These are phyloP conservation scores for Backusella mclennaniae DNA, from an alignment of 192 early-diverging fungal genomes.

Conservation along the genomic window DNA sequence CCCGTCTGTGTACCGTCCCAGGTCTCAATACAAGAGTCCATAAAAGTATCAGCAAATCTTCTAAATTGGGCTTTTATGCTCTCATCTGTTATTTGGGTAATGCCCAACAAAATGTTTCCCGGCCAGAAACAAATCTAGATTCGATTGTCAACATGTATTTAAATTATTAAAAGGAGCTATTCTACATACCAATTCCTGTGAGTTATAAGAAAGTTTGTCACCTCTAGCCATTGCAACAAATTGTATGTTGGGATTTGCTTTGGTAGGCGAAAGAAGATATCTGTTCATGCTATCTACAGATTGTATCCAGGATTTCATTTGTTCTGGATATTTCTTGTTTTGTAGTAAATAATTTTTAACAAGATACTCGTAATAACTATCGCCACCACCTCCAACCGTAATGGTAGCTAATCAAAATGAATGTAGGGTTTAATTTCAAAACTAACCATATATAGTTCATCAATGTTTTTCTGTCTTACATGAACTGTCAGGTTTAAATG, in stretches of 20 bases:
- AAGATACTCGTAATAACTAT: constrained; percentile 60
- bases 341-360: constrained; percentile 49
- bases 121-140: constrained; percentile 46
- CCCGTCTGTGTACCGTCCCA: constrained; percentile 42
- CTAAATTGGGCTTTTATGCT: constrained; percentile 22
- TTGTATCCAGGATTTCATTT: constrained; percentile 33
- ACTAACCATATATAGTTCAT: neutral
- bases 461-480: neutral
- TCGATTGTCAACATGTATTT: neutral
- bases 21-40: constrained; percentile 40
- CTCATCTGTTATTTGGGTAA: constrained; percentile 28
- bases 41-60: constrained; percentile 38
- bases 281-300: constrained; percentile 15
- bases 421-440: neutral
- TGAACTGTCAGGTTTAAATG: constrained; percentile 11
- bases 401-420: constrained; percentile 25
- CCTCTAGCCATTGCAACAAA: constrained; percentile 11
- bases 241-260: neutral
- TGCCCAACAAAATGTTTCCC: constrained; percentile 46
- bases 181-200: constrained; percentile 18
- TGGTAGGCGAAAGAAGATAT: constrained; percentile 19
- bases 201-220: neutral
- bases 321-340: constrained; percentile 20
- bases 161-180: neutral
- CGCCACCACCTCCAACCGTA: constrained; percentile 41